These are phyloP conservation scores for Trametes gibbosa DNA, from an alignment of 768 basidiomycete species.

Conservation along the genomic window DNA sequence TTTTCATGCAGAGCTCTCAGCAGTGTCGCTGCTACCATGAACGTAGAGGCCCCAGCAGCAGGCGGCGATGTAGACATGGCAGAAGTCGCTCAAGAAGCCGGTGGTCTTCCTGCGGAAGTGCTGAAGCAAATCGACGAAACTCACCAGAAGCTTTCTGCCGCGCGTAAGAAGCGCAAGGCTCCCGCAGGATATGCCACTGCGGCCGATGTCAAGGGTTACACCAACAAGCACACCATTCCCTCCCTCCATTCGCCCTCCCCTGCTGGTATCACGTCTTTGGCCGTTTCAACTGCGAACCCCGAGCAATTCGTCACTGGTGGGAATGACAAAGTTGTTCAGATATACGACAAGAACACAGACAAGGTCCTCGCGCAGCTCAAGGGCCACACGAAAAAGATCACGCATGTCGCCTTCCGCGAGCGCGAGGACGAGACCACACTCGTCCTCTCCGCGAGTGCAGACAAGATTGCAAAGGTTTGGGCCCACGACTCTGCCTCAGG, in stretches of 20 bases:
- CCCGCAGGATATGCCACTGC: constrained; percentile 72
- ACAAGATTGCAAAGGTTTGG: constrained; percentile 95
- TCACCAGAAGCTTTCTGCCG: constrained; percentile 69
- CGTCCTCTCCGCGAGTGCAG: constrained; percentile 81
- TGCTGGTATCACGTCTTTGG: constrained; percentile 85
- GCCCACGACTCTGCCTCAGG: constrained; percentile 71
- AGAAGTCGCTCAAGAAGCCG: constrained; percentile 55
- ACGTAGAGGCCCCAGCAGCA: constrained; percentile 54
- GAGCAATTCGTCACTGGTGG: constrained; percentile 87
- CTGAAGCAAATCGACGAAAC: constrained; percentile 65
- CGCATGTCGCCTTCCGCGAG: constrained; percentile 85
- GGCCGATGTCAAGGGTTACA: constrained; percentile 69
- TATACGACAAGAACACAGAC: constrained; percentile 87
- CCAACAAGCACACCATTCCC: constrained; percentile 70
- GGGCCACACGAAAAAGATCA: constrained; percentile 94
- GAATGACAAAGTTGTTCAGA: constrained; percentile 92
- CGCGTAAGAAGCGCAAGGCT: constrained; percentile 90
- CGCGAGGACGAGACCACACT: constrained; percentile 67
- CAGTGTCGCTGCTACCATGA: constrained; percentile 90
- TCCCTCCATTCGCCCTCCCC: constrained; percentile 93
- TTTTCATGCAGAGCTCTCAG: constrained; percentile 72
- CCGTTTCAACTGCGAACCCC: constrained; percentile 64
- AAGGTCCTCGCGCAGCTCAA: constrained; percentile 92
- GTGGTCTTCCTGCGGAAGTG: constrained; percentile 60
- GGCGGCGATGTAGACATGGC: constrained; percentile 84